These are phyloP conservation scores for Leccinum boreale DNA, from an alignment of 768 basidiomycete genomes.

Conservation along the genomic window DNA sequence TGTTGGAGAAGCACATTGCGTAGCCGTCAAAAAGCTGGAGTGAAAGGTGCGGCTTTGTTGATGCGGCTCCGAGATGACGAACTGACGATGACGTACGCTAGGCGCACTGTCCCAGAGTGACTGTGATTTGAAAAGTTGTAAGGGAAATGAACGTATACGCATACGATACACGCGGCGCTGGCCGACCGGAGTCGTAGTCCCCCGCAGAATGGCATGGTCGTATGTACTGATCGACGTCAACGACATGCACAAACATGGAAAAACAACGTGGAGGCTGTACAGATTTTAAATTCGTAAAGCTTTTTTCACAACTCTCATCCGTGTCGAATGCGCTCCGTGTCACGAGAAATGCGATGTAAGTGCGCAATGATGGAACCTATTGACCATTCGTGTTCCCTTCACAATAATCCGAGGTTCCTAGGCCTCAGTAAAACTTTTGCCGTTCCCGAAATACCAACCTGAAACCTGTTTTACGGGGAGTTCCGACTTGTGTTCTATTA, in stretches of 20 bases:
- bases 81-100: too few relatives aligned
- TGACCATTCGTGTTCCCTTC: background rate
- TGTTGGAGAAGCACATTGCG: too few relatives aligned
- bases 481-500: background rate
- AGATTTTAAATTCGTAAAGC: background rate
- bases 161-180: too few relatives aligned
- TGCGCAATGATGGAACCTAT: background rate
- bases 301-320: background rate
- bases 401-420: background rate
- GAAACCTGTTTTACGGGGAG: background rate
- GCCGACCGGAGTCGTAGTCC: too few relatives aligned
- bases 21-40: too few relatives aligned
- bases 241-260: background rate
- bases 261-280: background rate
- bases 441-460: background rate
- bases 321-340: background rate
- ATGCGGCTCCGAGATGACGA: background rate
- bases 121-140: background rate
- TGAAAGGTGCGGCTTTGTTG: background rate
- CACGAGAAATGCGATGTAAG: background rate
- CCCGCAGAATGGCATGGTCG: background rate
- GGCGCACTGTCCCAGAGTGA: too few relatives aligned
- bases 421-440: background rate
- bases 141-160: background rate
- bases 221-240: too few relatives aligned